Evolutionary conservation across 2,329 filamentous ascomycete genomes (phyloP).

Genomic region (Hypoxylon sp.): DNA sequence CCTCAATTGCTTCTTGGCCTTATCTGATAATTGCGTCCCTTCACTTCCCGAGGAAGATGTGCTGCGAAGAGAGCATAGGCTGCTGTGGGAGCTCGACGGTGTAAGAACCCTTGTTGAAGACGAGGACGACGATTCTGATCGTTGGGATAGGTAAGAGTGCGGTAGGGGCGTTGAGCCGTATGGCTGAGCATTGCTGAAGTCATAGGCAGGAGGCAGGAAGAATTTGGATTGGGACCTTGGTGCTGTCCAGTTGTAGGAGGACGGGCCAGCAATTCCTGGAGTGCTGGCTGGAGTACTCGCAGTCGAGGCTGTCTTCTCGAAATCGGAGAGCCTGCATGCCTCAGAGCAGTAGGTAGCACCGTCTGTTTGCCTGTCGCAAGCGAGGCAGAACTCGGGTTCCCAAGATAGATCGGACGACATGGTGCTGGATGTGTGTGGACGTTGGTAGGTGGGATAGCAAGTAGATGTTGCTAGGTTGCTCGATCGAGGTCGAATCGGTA

Average conservation of each 20-base stretch:
- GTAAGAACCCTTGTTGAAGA: constrained; percentile 66
- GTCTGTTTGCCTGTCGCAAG: constrained; percentile 90
- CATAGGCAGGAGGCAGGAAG: constrained; percentile 81
- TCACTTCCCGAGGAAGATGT: constrained; percentile 68
- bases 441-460: constrained; percentile 40
- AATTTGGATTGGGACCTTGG: constrained; percentile 65
- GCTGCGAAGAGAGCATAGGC: constrained; percentile 84
- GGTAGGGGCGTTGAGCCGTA: constrained; percentile 66
- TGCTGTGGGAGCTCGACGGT: constrained; percentile 86
- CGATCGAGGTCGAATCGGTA: constrained; percentile 27
- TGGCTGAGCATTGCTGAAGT: constrained; percentile 77
- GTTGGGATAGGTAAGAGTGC: constrained; percentile 58
- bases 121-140: constrained; percentile 51
- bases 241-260: constrained; percentile 65
- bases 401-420: constrained; percentile 74
- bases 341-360: constrained; percentile 92
- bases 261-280: constrained; percentile 65
- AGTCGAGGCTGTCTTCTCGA: constrained; percentile 76
- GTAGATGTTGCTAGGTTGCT: constrained; percentile 17
- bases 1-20: constrained; percentile 83
- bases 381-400: constrained; percentile 93
- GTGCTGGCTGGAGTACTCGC: constrained; percentile 72
- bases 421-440: constrained; percentile 49
- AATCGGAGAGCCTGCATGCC: constrained; percentile 88
- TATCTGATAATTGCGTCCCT: constrained; percentile 75